These are phyloP conservation scores for Circinella minor DNA, from an alignment of 371 early-diverging fungal genomes.

Conservation along the genomic window DNA sequence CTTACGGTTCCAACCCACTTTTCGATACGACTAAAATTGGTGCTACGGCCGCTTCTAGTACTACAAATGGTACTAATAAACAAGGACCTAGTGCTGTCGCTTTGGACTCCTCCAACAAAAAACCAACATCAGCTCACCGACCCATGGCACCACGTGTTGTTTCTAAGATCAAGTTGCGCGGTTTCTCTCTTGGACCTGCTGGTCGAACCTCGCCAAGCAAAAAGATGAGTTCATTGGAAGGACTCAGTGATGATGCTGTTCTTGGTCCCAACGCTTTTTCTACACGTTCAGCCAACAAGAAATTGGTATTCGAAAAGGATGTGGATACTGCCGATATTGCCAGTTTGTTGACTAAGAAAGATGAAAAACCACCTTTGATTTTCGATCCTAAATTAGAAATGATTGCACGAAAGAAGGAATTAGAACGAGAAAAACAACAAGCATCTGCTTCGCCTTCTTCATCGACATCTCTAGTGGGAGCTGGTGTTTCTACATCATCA, in stretches of 20 bases:
- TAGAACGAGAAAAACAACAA: not conserved
- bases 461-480: too few species aligned
- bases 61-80: constrained; percentile 24
- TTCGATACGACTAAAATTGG: constrained; percentile 57
- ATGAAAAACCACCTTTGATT: constrained; percentile 25
- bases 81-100: constrained; percentile 55
- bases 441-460: not conserved
- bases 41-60: constrained; percentile 17
- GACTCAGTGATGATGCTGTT: constrained; percentile 69
- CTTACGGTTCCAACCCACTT: constrained; percentile 85
- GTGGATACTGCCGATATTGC: constrained; percentile 30
- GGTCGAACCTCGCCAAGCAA: constrained; percentile 19
- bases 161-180: constrained; percentile 72
- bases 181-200: constrained; percentile 45
- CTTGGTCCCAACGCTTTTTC: constrained; percentile 71
- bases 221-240: constrained; percentile 42
- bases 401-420: not conserved
- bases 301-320: constrained; percentile 59
- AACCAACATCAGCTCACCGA: constrained; percentile 58
- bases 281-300: constrained; percentile 77
- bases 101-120: constrained; percentile 47
- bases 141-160: constrained; percentile 72
- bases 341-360: constrained; percentile 31
- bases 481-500: not conserved
- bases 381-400: constrained; percentile 40